Conservation (phyloP, 2,329 filamentous ascomycete species). For the Cytospora chrysosperma region DNA sequence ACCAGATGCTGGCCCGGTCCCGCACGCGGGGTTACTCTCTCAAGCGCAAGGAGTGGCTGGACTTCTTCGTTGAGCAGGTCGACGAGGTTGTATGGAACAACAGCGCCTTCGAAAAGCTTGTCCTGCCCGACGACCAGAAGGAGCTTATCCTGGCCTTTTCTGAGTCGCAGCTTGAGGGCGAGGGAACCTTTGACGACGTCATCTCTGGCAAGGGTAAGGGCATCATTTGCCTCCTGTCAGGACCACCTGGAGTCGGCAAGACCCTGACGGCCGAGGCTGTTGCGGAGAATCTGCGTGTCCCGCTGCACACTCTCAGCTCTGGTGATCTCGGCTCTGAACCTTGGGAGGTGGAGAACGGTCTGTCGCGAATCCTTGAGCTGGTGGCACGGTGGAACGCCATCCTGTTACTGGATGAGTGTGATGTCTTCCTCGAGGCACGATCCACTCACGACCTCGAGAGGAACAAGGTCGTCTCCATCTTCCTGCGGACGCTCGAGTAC, state of each 20-base stretch:
- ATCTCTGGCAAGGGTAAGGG: slow-evolving; percentile 53
- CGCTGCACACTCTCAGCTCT: slow-evolving; percentile 54
- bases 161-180: slow-evolving; percentile 45
- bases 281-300: slow-evolving; percentile 48
- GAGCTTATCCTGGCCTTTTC: slow-evolving; percentile 52
- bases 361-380: slow-evolving; percentile 69
- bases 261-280: slow-evolving; percentile 50
- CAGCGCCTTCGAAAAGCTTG: slow-evolving; percentile 48
- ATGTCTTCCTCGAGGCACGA: slow-evolving; percentile 50
- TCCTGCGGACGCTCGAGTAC: slow-evolving; percentile 46
- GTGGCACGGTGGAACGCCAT: slow-evolving; percentile 72
- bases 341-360: slow-evolving; percentile 61
- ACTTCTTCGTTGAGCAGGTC: slow-evolving; percentile 48
- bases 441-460: slow-evolving; percentile 36
- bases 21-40: slow-evolving; percentile 48
- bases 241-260: slow-evolving; percentile 50
- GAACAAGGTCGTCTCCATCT: slow-evolving; percentile 41
- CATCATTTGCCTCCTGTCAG: slow-evolving; percentile 49
- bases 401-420: slow-evolving; percentile 69
- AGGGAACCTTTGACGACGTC: slow-evolving; percentile 47
- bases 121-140: slow-evolving; percentile 50
- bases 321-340: slow-evolving; percentile 71
- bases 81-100: slow-evolving; percentile 47
- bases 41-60: slow-evolving; percentile 48
- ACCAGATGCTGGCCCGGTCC: slow-evolving; percentile 35